Evolutionary conservation across 768 basidiomycete genomes (phyloP), one percentile per base, ranked within the genome.

Genomic region (Dioszegia aurantiaca): DNA sequence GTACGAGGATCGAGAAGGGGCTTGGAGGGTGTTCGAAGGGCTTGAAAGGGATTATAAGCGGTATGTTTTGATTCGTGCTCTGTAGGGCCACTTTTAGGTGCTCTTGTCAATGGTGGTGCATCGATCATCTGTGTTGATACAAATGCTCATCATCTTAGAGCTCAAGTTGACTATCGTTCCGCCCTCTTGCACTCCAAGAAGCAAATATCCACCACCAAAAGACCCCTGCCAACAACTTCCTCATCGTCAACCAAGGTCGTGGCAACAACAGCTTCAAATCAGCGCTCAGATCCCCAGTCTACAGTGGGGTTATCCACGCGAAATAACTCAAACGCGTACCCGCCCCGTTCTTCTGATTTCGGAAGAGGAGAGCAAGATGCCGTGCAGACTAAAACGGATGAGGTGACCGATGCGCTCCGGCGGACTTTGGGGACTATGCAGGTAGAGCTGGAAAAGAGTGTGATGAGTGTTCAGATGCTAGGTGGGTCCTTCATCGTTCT

Each of bases 381-480:
- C 0, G 81, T 99, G 12, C 91, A 92, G 86, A 85, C 85, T 62
- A 86, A 90, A n/a, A 90, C 86, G 55, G 83, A 87, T 60, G 83
- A 92, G 61, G 89, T 99, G 10, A 97, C 93, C 0, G 87, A 88
- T 21, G 85, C 89, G 3, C 80, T 98, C 9, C 85, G 89, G 45
- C 83, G 92, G 33, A 97, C 93, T 3, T 82, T 90, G 36, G 81
- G 79, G 12, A 78, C 90, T 3, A 90, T 99, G 89, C 90, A 94
- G 77, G 84, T 83, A 39, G 95, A 98, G 69, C 84, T 99, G 2
- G 89, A 97, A 69, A 84, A 85, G 23, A 92, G 89, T 0, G 89
- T 93, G 5, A 81, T 94, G 47, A 85, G 89, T 2, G 82, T 81
- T 4, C 92, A 99, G 72, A 84, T 93, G 73, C 83, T 98, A 36